These are phyloP conservation scores for Betula pendula DNA, from an alignment of 306 rosid genomes.

Conservation along the genomic window DNA sequence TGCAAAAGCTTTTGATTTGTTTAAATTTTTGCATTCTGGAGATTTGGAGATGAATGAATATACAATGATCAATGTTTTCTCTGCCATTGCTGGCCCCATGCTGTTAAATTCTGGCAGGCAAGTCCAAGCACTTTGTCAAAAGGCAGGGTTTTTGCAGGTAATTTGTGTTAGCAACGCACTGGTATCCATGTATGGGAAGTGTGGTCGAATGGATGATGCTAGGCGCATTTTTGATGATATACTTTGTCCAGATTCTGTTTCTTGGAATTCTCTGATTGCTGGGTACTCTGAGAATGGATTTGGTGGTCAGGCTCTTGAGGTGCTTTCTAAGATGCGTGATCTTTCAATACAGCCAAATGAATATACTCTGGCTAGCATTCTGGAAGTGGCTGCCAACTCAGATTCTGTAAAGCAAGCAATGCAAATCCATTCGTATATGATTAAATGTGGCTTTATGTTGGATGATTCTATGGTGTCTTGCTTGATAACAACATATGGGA, in stretches of 20 bases:
- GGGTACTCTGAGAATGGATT: constrained; percentile 11
- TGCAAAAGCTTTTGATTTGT: constrained; percentile 9
- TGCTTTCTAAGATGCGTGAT: neutral
- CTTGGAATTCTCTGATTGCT: constrained; percentile 23
- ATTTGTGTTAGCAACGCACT: constrained; percentile 11
- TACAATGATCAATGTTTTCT: constrained; percentile 10
- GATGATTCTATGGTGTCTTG: constrained; percentile 12
- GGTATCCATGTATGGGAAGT: constrained; percentile 17
- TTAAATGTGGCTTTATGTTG: constrained; percentile 12
- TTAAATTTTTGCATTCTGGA: neutral
- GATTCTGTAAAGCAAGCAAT: constrained; percentile 4
- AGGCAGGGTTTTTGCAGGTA: neutral
- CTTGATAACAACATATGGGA: constrained; percentile 15
- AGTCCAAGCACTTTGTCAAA: constrained; percentile 26
- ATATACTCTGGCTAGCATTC: constrained; percentile 14
- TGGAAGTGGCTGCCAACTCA: constrained; percentile 9
- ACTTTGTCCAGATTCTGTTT: constrained; percentile 16
- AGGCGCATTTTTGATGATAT: constrained; percentile 13
- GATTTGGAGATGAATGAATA: constrained; percentile 10
- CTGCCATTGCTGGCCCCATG: neutral
- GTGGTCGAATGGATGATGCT: constrained; percentile 4
- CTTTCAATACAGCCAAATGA: constrained; percentile 10
- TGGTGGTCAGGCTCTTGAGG: neutral
- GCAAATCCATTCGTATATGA: constrained; percentile 15
- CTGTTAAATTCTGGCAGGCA: constrained; percentile 1